A percentile compares a stretch with the other conserved stretches of the same genome.
Conservation (phyloP, 345 rosid species). For the Trapa bicornis region DNA sequence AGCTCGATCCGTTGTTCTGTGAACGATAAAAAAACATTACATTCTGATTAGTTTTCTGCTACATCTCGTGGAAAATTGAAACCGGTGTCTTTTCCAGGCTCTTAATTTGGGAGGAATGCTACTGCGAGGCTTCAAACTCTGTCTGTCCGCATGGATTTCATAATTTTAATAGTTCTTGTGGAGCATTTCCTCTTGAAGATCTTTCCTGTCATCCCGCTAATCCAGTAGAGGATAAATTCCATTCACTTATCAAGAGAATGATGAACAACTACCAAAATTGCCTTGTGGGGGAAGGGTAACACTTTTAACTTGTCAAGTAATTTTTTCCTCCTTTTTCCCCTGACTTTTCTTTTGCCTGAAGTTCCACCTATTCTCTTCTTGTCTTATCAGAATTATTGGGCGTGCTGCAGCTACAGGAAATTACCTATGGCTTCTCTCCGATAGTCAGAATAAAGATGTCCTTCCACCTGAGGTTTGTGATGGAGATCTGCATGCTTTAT, state of each 20-base stretch:
- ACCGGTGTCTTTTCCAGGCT: constrained; percentile 27
- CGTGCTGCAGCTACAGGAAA: constrained; percentile 79
- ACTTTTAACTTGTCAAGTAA: not conserved
- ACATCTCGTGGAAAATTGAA: not conserved
- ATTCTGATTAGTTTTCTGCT: not conserved
- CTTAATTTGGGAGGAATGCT: constrained; percentile 88
- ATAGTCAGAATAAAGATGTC: constrained; percentile 28
- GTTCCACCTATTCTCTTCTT: constrained; percentile 4
- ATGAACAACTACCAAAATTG: constrained; percentile 56
- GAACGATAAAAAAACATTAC: not conserved
- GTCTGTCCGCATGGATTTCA: constrained; percentile 19
- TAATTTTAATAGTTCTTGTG: constrained; percentile 19
- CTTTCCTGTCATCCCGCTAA: constrained; percentile 16
- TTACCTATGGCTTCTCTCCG: constrained; percentile 74
- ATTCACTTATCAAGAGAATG: constrained; percentile 54
- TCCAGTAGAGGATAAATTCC: constrained; percentile 33
- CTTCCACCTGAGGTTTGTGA: constrained; percentile 65
- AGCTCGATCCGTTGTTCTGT: not conserved
- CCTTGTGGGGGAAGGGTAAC: constrained; percentile 83
- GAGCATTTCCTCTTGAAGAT: constrained; percentile 17
- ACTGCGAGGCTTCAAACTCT: constrained; percentile 29
- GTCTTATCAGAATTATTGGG: constrained; percentile 52
- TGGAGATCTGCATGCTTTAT: not conserved
- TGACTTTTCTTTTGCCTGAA: constrained; percentile 5
- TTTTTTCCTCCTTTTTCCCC: not conserved